These are phyloP conservation scores for Globisporangium megalacanthum DNA, from an alignment of 352 stramenopile species.

Conservation along the genomic window DNA sequence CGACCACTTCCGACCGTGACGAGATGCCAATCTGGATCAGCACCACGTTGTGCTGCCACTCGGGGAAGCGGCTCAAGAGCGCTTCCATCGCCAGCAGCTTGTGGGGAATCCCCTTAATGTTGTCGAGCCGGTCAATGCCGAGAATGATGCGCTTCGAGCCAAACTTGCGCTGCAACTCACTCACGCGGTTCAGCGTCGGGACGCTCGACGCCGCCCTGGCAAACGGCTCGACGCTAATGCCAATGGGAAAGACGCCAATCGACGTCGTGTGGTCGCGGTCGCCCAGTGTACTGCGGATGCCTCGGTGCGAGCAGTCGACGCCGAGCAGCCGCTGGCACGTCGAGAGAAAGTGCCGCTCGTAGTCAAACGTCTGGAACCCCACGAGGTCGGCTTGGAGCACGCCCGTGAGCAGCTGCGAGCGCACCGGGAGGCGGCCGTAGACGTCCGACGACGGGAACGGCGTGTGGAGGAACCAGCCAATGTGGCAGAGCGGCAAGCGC, in stretches of 20 bases:
- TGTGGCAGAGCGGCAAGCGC: slow-evolving; percentile 61
- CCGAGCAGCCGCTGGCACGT: slow-evolving; percentile 73
- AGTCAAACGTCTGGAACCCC: slow-evolving; percentile 89
- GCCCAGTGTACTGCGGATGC: slow-evolving; percentile 58
- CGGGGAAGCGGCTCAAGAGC: slow-evolving; percentile 77
- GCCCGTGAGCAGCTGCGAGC: slow-evolving; percentile 63
- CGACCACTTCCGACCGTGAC: slow-evolving; percentile 46
- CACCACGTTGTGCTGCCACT: slow-evolving; percentile 94
- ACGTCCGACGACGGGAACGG: slow-evolving; percentile 86
- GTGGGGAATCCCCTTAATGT: slow-evolving; percentile 88
- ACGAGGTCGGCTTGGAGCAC: slow-evolving; percentile 82
- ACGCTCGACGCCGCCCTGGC: slow-evolving; percentile 49
- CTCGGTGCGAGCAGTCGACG: slow-evolving; percentile 69
- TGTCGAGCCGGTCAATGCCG: slow-evolving; percentile 80
- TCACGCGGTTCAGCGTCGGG: slow-evolving; percentile 54
- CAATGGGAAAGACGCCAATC: slow-evolving; percentile 84
- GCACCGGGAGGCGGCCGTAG: slow-evolving; percentile 79
- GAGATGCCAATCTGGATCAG: slow-evolving; percentile 96
- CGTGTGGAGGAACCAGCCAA: slow-evolving; percentile 88
- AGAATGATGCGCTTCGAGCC: slow-evolving; percentile 80
- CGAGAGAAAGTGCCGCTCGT: slow-evolving; percentile 84
- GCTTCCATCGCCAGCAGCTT: slow-evolving; percentile 86
- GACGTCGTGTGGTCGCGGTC: slow-evolving; percentile 85
- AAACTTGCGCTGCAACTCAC: slow-evolving; percentile 73
- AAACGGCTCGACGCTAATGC: slow-evolving; percentile 83